Percentiles rank a stretch among this genome's conserved stretches.
phyloP scores from a whole-genome alignment of 768 basidiomycete species.

The Boletus rubropictus region DNA sequence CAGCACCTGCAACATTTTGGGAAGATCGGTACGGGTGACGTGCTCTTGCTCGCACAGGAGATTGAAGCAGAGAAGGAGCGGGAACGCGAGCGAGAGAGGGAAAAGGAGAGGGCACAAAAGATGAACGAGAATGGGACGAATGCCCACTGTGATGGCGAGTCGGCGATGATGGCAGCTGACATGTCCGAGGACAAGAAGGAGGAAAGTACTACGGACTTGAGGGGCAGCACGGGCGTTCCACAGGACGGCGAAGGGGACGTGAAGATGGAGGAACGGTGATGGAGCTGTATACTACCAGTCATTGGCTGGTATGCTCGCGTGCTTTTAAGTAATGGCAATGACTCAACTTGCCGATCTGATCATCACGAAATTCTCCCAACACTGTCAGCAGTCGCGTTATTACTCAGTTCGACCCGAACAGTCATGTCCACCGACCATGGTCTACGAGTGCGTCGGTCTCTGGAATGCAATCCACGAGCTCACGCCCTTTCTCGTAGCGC shows the following conservation, averaged over 20 bases:
- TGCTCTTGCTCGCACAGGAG: slow-evolving; percentile 41
- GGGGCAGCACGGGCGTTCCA: slow-evolving; percentile 9
- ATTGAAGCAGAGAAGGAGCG: slow-evolving; percentile 35
- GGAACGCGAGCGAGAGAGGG: slow-evolving; percentile 35
- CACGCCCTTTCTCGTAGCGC: slow-evolving; percentile 35
- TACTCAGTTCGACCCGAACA: slow-evolving; percentile 1
- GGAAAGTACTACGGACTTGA: slow-evolving; percentile 18
- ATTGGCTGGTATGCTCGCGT: slow-evolving; percentile 7
- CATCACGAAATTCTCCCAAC: not conserved
- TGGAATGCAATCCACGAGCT: slow-evolving; percentile 3
- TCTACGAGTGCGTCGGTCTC: slow-evolving; percentile 42
- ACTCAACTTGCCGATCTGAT: slow-evolving; percentile 2
- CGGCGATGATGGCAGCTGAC: slow-evolving; percentile 22
- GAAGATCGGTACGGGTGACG: slow-evolving; percentile 77
- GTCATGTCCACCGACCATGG: slow-evolving; percentile 29
- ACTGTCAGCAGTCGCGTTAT: not conserved
- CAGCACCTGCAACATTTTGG: slow-evolving; percentile 70
- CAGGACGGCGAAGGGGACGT: slow-evolving; percentile 41
- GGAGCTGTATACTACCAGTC: not conserved
- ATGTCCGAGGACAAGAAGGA: slow-evolving; percentile 22
- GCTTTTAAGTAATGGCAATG: slow-evolving; percentile 6
- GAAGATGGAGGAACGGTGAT: slow-evolving; percentile 42
- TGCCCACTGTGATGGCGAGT: slow-evolving; percentile 29
- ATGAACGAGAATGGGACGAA: slow-evolving; percentile 19
- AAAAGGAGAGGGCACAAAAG: slow-evolving; percentile 27